Evolutionary conservation across 164 flowering plant genomes (phyloP), one percentile per base, ranked within the genome.

Genomic region (Magnolia kwangsiensis): DNA sequence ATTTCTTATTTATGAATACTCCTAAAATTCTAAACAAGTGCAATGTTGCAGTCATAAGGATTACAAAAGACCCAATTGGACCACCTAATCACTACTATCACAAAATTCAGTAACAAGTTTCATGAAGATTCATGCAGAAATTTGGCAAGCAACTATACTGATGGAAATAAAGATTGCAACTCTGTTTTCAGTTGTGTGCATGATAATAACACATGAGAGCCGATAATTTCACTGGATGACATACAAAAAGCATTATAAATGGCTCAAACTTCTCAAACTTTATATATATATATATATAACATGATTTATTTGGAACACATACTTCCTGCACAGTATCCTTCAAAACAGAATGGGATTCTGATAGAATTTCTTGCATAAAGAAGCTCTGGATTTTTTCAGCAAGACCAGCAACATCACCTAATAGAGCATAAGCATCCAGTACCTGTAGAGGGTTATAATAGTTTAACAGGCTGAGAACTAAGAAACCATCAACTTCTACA

Each of bases 331-430:
- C 78, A 75, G 86, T 78, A 78, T 76, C 81, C 85, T 90, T 93
- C 83, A 96, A 78, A 3, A 86, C 93, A 69, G 90, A 89, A 77
- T 94, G 97, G 50, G 95, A 92, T 86, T 93, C 95, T 71, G 97
- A 88, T 7, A 96, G 86, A 81, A 96, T 91, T 85, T 94, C 99
- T 83, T 96, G 98, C 97, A 93, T 90, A 75, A 93, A 96, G 83
- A 89, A 92, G 86, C 98, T 96, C 68, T 94, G 98, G 74, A 96
- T 88, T 84, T 96, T 94, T 78, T 96, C 99, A 80, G 95, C 94
- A 80, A 96, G 97, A 80, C 98, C 99, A 82, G 94, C 78, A 59
- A 87, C 82, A 83, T 96, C 99, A 72, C 97, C 99, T 59, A 96
- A 92, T 67, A 96, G 84, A 27, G 99, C 96, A 90, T 94, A 94